Base-by-base conservation (phyloP, 208 protist species). In the Leishmania braziliensis region DNA sequence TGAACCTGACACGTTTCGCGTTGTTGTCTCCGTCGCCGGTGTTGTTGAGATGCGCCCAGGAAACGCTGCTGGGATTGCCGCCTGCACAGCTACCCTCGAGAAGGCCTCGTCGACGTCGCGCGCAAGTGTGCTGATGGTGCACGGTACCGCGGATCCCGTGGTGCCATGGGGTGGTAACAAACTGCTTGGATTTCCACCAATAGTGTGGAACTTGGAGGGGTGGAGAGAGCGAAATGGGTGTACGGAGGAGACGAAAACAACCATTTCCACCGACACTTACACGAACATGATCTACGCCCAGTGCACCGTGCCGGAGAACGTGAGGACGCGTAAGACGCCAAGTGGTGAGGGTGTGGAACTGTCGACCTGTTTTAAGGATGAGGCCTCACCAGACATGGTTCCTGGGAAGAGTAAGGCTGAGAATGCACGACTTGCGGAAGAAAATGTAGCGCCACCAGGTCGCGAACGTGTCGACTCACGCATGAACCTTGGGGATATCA, bases 91-190 rank as follows among this genome's bases (percentile, higher is more conserved):
- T 6, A 80, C 78, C 8, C 68, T 92, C 26, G 63, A 72, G 6
- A 58, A 29, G 8, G 65, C 78, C 26, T 75, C 84, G 5, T 82
- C 76, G 48, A 43, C 53, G 39, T 36, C 72, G 14, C 81, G 88
- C 39, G 50, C 85, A 5, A 91, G 81, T 77, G 86, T 97, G 79
- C 86, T 97, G 77, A 90, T 94, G 89, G 80, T 97, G 36, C 90
- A 94, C 84, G 93, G 93, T 5, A 87, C 88, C 43, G 77, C 76
- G 3, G 93, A 97, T 80, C 16, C 53, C n/a, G 81, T 89, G 82
- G 91, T 97, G 33, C 91, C 93, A 23, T 89, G 92, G 88, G 65
- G 23, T 36, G 91, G 93, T 43, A 91, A 87, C 83, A 29, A 9
- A 1, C 48, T 89, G 0, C 78, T 97, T 6, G 90, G 90, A 3